Conservation (phyloP, 306 rosid species). For the Crotalaria pallida region DNA sequence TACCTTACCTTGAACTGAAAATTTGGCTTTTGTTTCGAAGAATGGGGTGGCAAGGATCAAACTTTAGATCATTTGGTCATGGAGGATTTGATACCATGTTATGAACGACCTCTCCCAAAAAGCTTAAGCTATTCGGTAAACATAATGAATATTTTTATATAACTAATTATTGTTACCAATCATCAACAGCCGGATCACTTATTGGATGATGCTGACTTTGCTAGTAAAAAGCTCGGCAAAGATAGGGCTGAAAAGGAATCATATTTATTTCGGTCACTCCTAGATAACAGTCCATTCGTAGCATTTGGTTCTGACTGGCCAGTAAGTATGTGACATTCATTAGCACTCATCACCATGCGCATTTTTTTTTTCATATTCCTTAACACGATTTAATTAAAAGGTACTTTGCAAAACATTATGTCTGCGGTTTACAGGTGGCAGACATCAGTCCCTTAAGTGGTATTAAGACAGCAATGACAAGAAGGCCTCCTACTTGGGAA, state of each 20-base stretch:
- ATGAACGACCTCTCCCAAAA: not conserved
- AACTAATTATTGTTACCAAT: not conserved
- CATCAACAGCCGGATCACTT: slow-evolving; percentile 74
- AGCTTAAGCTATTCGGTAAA: not conserved
- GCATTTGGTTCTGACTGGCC: slow-evolving; percentile 93
- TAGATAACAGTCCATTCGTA: slow-evolving; percentile 44
- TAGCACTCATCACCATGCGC: not conserved
- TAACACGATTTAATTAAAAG: not conserved
- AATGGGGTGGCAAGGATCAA: not conserved
- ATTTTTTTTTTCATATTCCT: not conserved
- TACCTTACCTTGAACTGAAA: not conserved
- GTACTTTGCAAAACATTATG: not conserved
- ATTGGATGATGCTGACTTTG: slow-evolving; percentile 59
- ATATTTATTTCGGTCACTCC: slow-evolving; percentile 58
- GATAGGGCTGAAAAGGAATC: slow-evolving; percentile 77
- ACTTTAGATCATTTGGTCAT: not conserved
- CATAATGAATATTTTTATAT: too few species aligned
- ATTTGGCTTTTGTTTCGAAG: not conserved
- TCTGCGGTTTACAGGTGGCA: slow-evolving; percentile 45
- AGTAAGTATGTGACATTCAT: slow-evolving; percentile 36
- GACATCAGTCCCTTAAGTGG: slow-evolving; percentile 70
- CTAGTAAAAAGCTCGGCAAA: slow-evolving; percentile 59
- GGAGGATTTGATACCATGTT: not conserved
- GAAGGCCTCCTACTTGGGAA: slow-evolving; percentile 57
- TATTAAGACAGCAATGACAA: slow-evolving; percentile 57